Evolutionary conservation across 2,329 filamentous ascomycete species (phyloP).

Genomic region (Hypoxylon rubiginosum): DNA sequence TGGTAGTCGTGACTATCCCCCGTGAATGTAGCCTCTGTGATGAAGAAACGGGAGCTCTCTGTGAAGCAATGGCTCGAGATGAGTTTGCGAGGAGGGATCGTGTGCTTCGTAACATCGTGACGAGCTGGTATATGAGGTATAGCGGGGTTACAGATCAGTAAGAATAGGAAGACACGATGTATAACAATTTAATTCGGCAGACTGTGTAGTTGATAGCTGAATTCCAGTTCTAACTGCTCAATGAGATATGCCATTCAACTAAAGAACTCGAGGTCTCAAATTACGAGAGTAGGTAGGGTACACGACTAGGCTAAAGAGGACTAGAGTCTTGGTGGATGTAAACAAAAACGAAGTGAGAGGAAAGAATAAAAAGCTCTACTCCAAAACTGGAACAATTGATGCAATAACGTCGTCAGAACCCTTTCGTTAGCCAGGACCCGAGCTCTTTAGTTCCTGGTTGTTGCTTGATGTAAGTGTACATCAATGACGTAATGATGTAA

Average conservation of each 20-base stretch:
- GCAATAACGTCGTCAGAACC: slow-evolving; percentile 31
- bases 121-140: neutral
- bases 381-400: slow-evolving; percentile 28
- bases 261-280: neutral
- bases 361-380: slow-evolving; percentile 1
- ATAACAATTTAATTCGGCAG: neutral
- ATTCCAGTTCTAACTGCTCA: neutral
- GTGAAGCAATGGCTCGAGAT: slow-evolving; percentile 34
- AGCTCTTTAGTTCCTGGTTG: neutral
- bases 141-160: neutral
- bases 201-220: neutral
- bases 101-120: slow-evolving; percentile 49
- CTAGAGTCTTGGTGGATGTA: neutral
- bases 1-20: slow-evolving; percentile 9
- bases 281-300: neutral
- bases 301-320: neutral
- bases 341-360: slow-evolving; percentile 7
- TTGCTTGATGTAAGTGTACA: neutral
- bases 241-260: neutral
- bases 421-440: neutral
- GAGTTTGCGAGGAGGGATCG: slow-evolving; percentile 44
- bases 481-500: slow-evolving; percentile 30
- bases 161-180: neutral
- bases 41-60: slow-evolving; percentile 29
- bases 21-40: slow-evolving; percentile 8